Conservation (phyloP, 192 early-diverging fungal species). For the Chytriomyces hyalinus region DNA sequence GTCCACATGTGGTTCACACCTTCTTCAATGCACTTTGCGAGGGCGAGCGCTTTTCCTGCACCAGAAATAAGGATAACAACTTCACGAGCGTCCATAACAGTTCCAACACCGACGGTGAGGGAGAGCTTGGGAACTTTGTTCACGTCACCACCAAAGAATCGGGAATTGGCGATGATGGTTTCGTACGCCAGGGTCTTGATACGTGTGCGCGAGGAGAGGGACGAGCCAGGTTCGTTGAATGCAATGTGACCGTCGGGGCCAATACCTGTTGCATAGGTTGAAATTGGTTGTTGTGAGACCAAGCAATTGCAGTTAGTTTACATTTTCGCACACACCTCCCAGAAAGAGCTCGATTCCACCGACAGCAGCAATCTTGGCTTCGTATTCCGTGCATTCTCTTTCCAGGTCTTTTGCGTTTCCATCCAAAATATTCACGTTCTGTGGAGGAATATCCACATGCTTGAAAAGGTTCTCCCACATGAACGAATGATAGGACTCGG, state of each 20-base stretch:
- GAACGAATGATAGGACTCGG: conserved; percentile 88
- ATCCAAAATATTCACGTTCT: conserved; percentile 86
- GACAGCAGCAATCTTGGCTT: conserved; percentile 76
- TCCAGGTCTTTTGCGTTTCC: conserved; percentile 84
- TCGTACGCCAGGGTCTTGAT: conserved; percentile 90
- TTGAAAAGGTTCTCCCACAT: conserved; percentile 93
- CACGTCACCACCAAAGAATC: conserved; percentile 85
- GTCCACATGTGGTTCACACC: conserved; percentile 92
- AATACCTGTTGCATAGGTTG: conserved; percentile 54
- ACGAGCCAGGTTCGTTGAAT: conserved; percentile 90
- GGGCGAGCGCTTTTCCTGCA: conserved; percentile 80
- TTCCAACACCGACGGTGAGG: conserved; percentile 86
- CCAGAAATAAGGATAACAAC: conserved; percentile 86
- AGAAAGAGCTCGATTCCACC: conserved; percentile 89
- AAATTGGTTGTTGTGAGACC: too few relatives aligned
- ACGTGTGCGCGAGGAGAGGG: conserved; percentile 77
- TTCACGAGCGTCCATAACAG: conserved; percentile 87
- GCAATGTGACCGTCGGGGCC: conserved; percentile 92
- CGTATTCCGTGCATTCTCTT: conserved; percentile 79
- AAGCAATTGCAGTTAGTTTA: too few relatives aligned
- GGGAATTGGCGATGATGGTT: conserved; percentile 83
- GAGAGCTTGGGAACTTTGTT: conserved; percentile 85
- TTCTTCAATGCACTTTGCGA: conserved; percentile 84
- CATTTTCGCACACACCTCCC: conserved; percentile 51
- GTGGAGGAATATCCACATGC: conserved; percentile 78